Conservation (phyloP, 1,139 yeast genomes). For the Schizosaccharomyces versatilis region DNA sequence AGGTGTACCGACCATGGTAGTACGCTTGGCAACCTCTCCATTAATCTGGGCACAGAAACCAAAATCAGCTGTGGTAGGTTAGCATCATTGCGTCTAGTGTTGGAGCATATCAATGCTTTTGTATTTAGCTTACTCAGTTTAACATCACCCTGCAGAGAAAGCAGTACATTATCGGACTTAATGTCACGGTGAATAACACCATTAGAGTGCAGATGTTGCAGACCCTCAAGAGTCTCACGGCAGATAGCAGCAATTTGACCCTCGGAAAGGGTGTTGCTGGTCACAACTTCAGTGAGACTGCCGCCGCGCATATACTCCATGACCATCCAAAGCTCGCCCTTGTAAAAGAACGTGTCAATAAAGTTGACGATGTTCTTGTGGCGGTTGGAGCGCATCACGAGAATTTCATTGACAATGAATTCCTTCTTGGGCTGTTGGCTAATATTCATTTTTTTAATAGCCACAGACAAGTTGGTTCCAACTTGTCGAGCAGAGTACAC, state of each 20-base stretch:
- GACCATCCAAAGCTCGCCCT: slow-evolving; percentile 58
- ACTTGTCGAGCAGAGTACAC: slow-evolving; percentile 57
- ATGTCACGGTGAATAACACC: slow-evolving; percentile 91
- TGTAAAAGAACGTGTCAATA: slow-evolving; percentile 55
- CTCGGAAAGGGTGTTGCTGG: slow-evolving; percentile 54
- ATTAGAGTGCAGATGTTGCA: slow-evolving; percentile 73
- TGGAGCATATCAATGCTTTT: neutral
- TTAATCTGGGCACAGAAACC: slow-evolving; percentile 95
- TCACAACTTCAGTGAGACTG: slow-evolving; percentile 73
- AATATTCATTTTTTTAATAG: slow-evolving; percentile 85
- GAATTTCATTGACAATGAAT: slow-evolving; percentile 72
- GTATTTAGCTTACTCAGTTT: slow-evolving; percentile 31
- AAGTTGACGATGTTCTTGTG: slow-evolving; percentile 86
- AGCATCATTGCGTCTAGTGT: neutral
- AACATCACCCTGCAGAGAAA: slow-evolving; percentile 71
- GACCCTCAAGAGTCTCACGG: slow-evolving; percentile 72
- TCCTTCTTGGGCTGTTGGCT: slow-evolving; percentile 91
- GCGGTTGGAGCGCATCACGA: slow-evolving; percentile 79
- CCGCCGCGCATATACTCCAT: slow-evolving; percentile 95
- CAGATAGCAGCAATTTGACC: slow-evolving; percentile 84
- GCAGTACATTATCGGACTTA: slow-evolving; percentile 76
- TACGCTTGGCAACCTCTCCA: slow-evolving; percentile 76
- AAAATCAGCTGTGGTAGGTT: slow-evolving; percentile 37
- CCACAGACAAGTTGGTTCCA: slow-evolving; percentile 22
- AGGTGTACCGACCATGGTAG: slow-evolving; percentile 97